These are phyloP conservation scores for Zygosaccharomyces rouxii DNA, from an alignment of 805 yeast genomes.

Conservation along the genomic window DNA sequence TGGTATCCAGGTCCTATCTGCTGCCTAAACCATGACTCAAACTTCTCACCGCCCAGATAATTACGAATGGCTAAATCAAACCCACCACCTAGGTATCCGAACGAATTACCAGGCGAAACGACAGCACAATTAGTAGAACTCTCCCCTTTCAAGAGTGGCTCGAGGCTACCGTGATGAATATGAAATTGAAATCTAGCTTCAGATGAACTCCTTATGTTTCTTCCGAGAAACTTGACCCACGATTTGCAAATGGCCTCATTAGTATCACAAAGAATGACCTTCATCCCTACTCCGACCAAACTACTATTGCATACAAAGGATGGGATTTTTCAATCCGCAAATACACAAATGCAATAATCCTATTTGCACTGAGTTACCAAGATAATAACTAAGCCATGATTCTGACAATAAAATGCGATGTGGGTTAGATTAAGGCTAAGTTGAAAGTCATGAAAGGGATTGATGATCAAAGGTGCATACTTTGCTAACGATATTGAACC, in stretches of 20 bases:
- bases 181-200: not conserved
- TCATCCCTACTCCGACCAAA: slow-evolving; percentile 3
- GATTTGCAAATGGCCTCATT: slow-evolving; percentile 15
- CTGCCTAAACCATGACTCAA: slow-evolving; percentile 30
- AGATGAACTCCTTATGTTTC: not conserved
- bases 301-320: not conserved
- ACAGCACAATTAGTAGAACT: slow-evolving; percentile 28
- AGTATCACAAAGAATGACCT: slow-evolving; percentile 23
- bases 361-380: not conserved
- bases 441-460: not conserved
- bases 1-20: slow-evolving; percentile 23
- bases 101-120: slow-evolving; percentile 50
- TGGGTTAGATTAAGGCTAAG: not conserved
- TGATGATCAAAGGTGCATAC: not conserved
- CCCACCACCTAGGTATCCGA: slow-evolving; percentile 50
- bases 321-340: not conserved
- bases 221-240: slow-evolving; percentile 17
- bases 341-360: not conserved
- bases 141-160: slow-evolving; percentile 10
- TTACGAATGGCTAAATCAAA: slow-evolving; percentile 38
- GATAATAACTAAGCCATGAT: too few relatives aligned
- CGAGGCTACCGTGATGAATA: slow-evolving; percentile 16
- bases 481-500: not conserved
- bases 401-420: too few relatives aligned
- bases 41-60: slow-evolving; percentile 27